A percentile compares a stretch with the other conserved stretches of the same genome.
These are phyloP conservation scores for Eragrostis tef DNA, from an alignment of 202 grass and related monocot genomes.

Conservation along the genomic window DNA sequence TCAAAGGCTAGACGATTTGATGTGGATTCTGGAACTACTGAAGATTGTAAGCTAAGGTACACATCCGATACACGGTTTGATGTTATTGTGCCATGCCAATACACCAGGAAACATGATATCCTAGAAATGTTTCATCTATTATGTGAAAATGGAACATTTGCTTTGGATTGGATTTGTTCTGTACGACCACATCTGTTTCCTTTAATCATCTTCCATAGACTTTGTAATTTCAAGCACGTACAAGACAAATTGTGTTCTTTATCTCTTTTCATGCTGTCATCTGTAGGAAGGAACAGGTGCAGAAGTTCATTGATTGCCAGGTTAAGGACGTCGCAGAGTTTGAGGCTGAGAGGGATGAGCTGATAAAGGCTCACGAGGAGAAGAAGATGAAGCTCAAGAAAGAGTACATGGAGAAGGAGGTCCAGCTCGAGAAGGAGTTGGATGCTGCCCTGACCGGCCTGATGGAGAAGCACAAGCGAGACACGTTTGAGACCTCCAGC, in stretches of 20 bases:
- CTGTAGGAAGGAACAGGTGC: slow-evolving; percentile 71
- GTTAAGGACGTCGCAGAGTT: slow-evolving; percentile 73
- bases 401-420: slow-evolving; percentile 67
- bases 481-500: slow-evolving; percentile 61
- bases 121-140: background rate
- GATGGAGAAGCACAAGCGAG: slow-evolving; percentile 81
- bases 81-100: background rate
- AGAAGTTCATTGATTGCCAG: slow-evolving; percentile 69
- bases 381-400: slow-evolving; percentile 58
- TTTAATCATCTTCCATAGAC: slow-evolving; percentile 12
- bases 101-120: background rate
- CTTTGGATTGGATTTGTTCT: slow-evolving; percentile 1
- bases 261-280: background rate
- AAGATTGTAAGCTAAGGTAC: slow-evolving; percentile 72
- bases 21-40: slow-evolving; percentile 57
- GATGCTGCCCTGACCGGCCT: slow-evolving; percentile 57
- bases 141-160: slow-evolving; percentile 11
- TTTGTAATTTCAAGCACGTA: background rate
- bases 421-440: slow-evolving; percentile 67
- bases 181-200: background rate
- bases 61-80: background rate
- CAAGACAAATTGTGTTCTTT: background rate
- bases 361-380: slow-evolving; percentile 61
- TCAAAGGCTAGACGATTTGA: slow-evolving; percentile 64
- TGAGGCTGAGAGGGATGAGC: slow-evolving; percentile 56